Evolutionary conservation across 2,329 filamentous ascomycete species (phyloP).

Genomic region (Bipolaris gigantea): DNA sequence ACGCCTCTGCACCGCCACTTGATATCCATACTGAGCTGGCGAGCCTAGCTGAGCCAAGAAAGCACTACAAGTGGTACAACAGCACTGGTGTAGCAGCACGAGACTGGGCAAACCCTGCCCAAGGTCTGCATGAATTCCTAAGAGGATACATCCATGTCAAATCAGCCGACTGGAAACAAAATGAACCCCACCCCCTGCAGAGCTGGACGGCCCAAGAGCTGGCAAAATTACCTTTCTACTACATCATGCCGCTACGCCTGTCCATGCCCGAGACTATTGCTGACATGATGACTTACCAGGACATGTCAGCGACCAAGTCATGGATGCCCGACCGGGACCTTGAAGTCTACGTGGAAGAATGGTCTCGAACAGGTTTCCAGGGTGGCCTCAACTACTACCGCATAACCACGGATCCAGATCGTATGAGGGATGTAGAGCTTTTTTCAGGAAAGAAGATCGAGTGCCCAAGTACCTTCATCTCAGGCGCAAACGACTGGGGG

Average conservation of each 20-base stretch:
- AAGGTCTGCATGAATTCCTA: constrained; percentile 62
- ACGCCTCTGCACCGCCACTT: constrained; percentile 20
- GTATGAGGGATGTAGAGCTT: constrained; percentile 57
- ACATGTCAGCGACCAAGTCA: constrained; percentile 48
- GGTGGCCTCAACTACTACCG: constrained; percentile 70
- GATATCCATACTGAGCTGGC: constrained; percentile 62
- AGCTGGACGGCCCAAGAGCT: constrained; percentile 62
- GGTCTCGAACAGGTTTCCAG: constrained; percentile 64
- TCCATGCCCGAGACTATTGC: constrained; percentile 63
- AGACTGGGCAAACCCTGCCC: constrained; percentile 53
- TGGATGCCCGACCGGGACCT: constrained; percentile 65
- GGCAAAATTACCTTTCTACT: constrained; percentile 66
- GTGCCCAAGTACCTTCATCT: constrained; percentile 64
- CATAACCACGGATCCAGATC: constrained; percentile 56
- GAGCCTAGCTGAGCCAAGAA: constrained; percentile 58
- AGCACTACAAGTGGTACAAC: constrained; percentile 73
- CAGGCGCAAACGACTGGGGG: constrained; percentile 66
- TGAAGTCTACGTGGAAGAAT: constrained; percentile 63
- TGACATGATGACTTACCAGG: constrained; percentile 58
- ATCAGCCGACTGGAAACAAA: constrained; percentile 61
- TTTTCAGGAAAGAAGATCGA: constrained; percentile 64
- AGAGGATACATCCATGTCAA: constrained; percentile 71
- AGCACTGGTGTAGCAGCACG: constrained; percentile 52
- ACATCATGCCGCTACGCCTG: constrained; percentile 62
- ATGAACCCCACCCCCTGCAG: constrained; percentile 57